Conservation (phyloP, 352 stramenopile genomes). For the Globisporangium nunn region DNA sequence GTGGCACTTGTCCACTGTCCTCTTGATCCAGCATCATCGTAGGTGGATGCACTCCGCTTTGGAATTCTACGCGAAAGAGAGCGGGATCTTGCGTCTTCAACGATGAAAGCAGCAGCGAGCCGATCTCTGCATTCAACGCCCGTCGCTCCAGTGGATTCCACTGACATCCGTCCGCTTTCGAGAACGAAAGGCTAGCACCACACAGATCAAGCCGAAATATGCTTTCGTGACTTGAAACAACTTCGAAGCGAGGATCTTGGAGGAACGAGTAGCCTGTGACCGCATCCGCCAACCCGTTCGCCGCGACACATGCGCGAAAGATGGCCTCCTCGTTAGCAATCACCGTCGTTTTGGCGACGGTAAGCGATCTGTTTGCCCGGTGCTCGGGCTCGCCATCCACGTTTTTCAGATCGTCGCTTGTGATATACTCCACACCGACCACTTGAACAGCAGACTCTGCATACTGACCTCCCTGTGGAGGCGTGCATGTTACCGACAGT, state of each 20-base stretch:
- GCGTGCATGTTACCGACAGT: constrained; percentile 4
- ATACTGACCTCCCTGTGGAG: not conserved
- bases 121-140: constrained; percentile 13
- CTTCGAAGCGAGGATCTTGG: not conserved
- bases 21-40: not conserved
- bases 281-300: constrained; percentile 1
- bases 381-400: not conserved
- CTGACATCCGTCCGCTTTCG: constrained; percentile 13
- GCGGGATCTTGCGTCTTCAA: not conserved
- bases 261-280: not conserved
- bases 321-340: constrained; percentile 2
- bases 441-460: constrained; percentile 7
- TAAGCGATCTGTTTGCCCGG: not conserved
- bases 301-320: constrained; percentile 1
- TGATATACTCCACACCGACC: constrained; percentile 1
- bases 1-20: not conserved
- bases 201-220: constrained; percentile 30
- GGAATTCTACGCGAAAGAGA: constrained; percentile 2
- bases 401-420: not conserved
- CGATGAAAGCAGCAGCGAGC: constrained; percentile 9
- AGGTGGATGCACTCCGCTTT: constrained; percentile 3
- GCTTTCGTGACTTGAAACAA: not conserved
- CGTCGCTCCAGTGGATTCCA: constrained; percentile 23
- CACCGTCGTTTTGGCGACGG: not conserved
- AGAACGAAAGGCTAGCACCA: constrained; percentile 12